phyloP scores from a whole-genome alignment of 768 basidiomycete genomes.

The Rhizopogon rudus region DNA sequence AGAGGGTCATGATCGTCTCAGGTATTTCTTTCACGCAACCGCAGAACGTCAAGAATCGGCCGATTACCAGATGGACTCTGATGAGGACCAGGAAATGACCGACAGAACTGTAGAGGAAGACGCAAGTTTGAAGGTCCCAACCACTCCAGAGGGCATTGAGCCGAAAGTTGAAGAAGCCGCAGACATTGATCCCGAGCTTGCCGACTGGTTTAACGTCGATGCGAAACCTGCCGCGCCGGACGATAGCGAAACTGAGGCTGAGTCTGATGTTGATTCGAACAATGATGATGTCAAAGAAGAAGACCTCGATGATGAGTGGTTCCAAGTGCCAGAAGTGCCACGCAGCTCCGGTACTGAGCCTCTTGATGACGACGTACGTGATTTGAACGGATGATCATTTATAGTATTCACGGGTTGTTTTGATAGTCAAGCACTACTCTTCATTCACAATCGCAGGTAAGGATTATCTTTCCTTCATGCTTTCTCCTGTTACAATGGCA shows the following conservation, averaged over 20 bases:
- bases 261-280: conserved; percentile 66
- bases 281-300: conserved; percentile 48
- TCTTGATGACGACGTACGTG: neutral
- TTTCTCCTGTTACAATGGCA: neutral
- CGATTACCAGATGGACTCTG: conserved; percentile 46
- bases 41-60: conserved; percentile 39
- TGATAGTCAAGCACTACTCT: neutral
- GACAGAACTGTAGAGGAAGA: conserved; percentile 16
- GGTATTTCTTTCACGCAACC: conserved; percentile 80
- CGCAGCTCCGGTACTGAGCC: neutral
- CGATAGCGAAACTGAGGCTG: conserved; percentile 43
- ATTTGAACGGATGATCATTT: neutral
- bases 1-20: conserved; percentile 18
- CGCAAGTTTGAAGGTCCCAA: neutral
- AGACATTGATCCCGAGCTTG: conserved; percentile 42
- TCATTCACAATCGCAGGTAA: conserved; percentile 6
- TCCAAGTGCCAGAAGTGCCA: conserved; percentile 11
- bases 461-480: neutral
- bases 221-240: conserved; percentile 22
- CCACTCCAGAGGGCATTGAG: conserved; percentile 2
- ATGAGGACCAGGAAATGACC: conserved; percentile 24
- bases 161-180: conserved; percentile 24
- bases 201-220: conserved; percentile 61
- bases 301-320: conserved; percentile 38
- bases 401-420: neutral